These are phyloP conservation scores for Paramecium biaurelia DNA, from an alignment of 73 alveolate species.

Conservation along the genomic window DNA sequence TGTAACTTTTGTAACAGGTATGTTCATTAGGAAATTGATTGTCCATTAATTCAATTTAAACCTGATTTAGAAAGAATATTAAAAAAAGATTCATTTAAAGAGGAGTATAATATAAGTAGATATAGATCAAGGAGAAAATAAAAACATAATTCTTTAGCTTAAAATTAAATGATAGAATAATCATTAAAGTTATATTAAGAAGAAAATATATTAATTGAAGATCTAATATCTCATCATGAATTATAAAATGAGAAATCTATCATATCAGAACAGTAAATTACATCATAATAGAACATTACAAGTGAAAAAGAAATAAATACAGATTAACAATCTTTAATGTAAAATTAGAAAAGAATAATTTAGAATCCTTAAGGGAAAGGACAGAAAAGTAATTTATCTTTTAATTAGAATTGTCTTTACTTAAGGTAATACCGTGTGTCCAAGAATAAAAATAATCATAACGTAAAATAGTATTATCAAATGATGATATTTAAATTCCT, in stretches of 20 bases:
- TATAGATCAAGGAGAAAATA: background rate
- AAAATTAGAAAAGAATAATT: background rate
- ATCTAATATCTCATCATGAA: background rate
- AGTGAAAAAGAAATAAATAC: background rate
- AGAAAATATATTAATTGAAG: background rate
- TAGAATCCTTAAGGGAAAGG: background rate
- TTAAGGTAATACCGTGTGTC: background rate
- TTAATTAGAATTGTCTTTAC: background rate
- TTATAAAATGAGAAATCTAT: background rate
- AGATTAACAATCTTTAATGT: background rate
- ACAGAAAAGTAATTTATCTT: background rate
- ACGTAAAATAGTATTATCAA: background rate
- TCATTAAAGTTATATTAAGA: background rate
- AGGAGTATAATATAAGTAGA: background rate
- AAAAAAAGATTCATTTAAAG: background rate
- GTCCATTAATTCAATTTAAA: constrained; percentile 7
- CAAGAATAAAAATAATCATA: background rate
- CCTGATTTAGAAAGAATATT: background rate
- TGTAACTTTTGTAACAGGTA: constrained; percentile 27
- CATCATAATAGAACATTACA: background rate
- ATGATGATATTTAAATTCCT: background rate
- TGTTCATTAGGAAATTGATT: background rate
- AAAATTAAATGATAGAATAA: background rate
- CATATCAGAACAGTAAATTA: background rate
- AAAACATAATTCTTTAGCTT: background rate